A percentile compares a stretch with the other conserved stretches of the same genome.
Evolutionary conservation across 805 yeast species (phyloP).

Genomic region (Yamadazyma phyllophila): DNA sequence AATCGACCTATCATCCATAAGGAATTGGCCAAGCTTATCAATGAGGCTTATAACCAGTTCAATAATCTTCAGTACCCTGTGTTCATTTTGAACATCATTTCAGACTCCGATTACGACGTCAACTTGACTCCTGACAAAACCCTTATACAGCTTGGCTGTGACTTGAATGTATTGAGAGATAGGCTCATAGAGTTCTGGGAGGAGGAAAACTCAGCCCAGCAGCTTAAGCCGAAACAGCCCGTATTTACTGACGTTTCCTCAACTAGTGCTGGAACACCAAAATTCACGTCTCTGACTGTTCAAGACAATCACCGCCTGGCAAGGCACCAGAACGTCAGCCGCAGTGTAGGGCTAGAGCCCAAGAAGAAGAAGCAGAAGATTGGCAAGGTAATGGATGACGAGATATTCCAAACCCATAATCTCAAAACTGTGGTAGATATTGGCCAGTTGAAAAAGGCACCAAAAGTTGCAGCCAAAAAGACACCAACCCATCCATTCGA

Average conservation of each 20-base stretch:
- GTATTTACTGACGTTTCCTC: neutral
- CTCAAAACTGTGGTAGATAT: neutral
- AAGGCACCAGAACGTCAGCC: neutral
- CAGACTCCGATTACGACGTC: conserved; percentile 66
- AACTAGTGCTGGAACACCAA: neutral
- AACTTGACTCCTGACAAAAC: conserved; percentile 93
- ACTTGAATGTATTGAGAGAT: conserved; percentile 43
- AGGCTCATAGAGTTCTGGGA: conserved; percentile 49
- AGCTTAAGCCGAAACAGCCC: neutral
- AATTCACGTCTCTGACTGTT: too few relatives aligned
- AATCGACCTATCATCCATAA: conserved; percentile 68
- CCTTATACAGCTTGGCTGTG: conserved; percentile 52
- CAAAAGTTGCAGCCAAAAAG: neutral
- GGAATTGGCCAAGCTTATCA: conserved; percentile 54
- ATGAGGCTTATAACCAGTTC: conserved; percentile 69
- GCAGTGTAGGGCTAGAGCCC: neutral
- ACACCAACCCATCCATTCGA: neutral
- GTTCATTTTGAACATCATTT: conserved; percentile 55
- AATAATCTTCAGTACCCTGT: conserved; percentile 76
- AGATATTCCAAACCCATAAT: conserved; percentile 14
- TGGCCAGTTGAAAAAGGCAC: neutral
- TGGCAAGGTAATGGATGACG: neutral
- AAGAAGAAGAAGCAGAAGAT: conserved; percentile 13
- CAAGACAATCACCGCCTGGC: too few relatives aligned
- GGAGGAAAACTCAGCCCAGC: conserved; percentile 21